Base-by-base conservation (phyloP, 768 basidiomycete genomes). In the Rhodotorula sphaerocarpa region DNA sequence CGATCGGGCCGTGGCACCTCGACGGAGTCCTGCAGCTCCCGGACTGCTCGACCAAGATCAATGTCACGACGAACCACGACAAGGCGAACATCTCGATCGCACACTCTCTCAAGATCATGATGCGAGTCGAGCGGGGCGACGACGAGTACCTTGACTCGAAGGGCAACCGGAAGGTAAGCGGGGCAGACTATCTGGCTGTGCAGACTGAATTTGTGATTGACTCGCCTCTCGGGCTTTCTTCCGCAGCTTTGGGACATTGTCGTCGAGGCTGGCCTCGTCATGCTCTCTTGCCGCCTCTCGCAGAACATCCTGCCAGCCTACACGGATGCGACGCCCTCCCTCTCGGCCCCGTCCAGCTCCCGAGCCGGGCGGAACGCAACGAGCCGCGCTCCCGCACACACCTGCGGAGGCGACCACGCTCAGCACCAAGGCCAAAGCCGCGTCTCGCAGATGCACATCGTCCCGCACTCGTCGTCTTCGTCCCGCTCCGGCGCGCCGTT, bases 241-340 rank as follows among this genome's bases (percentile, higher is more conserved):
- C n/a, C n/a, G n/a, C 31, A 69, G 64, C 64, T 65, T 5, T 69
- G 61, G 61, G 74, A 75, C 57, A 72, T 75, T 59, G 72, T 70
- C 62, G 77, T 77, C 64, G 77, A 90, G 73, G 84, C 84, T 0
- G 90, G 90, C 0, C 80, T 95, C 42, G 85, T 88, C 58, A 83
- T 96, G 52, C 82, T 95, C 55, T 91, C 91, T 23, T 90, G 87
- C 74, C 83, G 84, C 27, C 91, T 88, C 73, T 85, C 87, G 70
- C 81, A 85, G 1, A 84, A 88, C 64, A 86, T 83, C 6, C 83
- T 95, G 14, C 89, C 91, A 0, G 81, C 81, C 15, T 93, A 93
- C 74, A 79, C 43, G 21, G 50, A 42, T 47, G 50, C 57, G 9
- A 56, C 48, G 11, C 48, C 63, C 18, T 43, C 54, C 18, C 45